Conservation (phyloP, 768 basidiomycete genomes). For the Lyophyllum atratum region DNA sequence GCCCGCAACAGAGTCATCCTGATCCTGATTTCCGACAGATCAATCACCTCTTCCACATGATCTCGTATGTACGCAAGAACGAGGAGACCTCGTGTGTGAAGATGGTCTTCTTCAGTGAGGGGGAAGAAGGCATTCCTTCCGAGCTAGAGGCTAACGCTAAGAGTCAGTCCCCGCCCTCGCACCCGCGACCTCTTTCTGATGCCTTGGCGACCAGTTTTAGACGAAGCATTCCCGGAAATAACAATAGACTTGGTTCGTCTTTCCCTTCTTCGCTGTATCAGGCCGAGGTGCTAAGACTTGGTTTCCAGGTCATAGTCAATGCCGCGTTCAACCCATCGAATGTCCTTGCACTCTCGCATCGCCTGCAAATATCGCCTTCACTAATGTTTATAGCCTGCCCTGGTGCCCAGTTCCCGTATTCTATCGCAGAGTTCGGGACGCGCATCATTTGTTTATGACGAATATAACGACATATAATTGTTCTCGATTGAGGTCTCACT, state of each 20-base stretch:
- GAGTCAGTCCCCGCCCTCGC: conserved; percentile 31
- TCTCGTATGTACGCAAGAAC: conserved; percentile 65
- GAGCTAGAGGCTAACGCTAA: conserved; percentile 76
- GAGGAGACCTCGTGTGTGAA: conserved; percentile 73
- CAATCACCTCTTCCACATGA: conserved; percentile 61
- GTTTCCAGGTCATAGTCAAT: conserved; percentile 44
- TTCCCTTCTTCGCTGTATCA: background rate
- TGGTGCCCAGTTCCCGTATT: conserved; percentile 41
- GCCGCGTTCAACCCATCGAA: conserved; percentile 44
- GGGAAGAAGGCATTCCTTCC: conserved; percentile 55
- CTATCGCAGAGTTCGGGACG: conserved; percentile 52
- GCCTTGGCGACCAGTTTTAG: conserved; percentile 38
- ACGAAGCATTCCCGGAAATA: conserved; percentile 66
- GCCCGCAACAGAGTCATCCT: background rate
- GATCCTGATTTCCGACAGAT: conserved; percentile 43
- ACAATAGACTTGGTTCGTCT: conserved; percentile 60
- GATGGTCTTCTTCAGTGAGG: conserved; percentile 65
- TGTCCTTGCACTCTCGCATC: conserved; percentile 51
- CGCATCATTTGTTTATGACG: conserved; percentile 45
- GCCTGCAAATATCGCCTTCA: conserved; percentile 49
- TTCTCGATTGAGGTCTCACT: no score
- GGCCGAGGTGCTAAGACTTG: background rate
- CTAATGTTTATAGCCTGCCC: conserved; percentile 69
- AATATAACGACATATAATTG: background rate
- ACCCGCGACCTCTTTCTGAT: background rate